Conservation (phyloP, 2,329 filamentous ascomycete species). For the Lecanicillium sp. region DNA sequence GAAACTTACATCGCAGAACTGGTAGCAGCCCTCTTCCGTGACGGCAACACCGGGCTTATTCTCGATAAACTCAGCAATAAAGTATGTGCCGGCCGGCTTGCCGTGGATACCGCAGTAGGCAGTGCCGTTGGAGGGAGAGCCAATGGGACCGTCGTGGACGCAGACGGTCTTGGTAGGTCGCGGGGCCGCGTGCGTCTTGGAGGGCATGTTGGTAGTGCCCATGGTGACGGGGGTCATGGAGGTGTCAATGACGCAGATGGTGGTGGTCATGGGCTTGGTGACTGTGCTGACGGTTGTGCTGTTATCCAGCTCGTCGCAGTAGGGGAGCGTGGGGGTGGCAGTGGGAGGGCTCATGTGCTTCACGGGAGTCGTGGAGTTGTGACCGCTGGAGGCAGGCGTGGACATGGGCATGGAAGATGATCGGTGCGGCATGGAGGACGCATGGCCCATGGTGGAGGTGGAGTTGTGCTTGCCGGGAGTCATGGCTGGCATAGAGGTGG, state of each 20-base stretch:
- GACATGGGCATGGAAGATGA: no score
- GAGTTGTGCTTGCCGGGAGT: no score
- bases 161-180: constrained; percentile 25
- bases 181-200: constrained; percentile 13
- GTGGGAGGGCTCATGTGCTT: constrained; percentile 1
- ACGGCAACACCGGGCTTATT: constrained; percentile 24
- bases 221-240: constrained; percentile 22
- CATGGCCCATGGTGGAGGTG: constrained; percentile 10
- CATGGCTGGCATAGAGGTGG: background rate
- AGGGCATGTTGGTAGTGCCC: constrained; percentile 16
- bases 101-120: constrained; percentile 33
- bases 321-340: constrained; percentile 2
- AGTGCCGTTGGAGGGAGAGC: constrained; percentile 18
- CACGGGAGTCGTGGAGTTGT: constrained; percentile 5
- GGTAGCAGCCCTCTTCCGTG: constrained; percentile 31
- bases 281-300: background rate
- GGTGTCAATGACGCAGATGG: constrained; percentile 25
- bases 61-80: constrained; percentile 30
- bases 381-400: no score
- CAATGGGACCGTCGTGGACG: constrained; percentile 19
- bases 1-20: constrained; percentile 30
- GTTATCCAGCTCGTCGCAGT: constrained; percentile 1
- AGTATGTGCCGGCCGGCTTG: constrained; percentile 24
- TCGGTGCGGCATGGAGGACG: no score
- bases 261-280: constrained; percentile 7